Evolutionary conservation across 1,139 yeast species (phyloP).

Genomic region (Kurtzmaniella quercitrusa): DNA sequence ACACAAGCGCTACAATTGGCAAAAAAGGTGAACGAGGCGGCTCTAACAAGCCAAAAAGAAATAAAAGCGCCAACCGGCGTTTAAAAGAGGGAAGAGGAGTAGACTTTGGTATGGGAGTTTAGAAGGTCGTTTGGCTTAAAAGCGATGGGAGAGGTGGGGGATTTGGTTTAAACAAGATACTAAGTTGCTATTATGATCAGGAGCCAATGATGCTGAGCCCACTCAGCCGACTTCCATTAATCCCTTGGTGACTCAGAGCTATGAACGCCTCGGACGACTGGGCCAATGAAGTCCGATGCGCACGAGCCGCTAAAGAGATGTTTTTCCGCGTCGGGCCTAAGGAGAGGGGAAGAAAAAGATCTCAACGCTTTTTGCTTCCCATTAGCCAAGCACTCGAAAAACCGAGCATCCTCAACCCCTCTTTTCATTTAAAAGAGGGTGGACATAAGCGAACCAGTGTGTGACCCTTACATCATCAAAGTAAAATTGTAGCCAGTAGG

Average conservation of each 20-base stretch:
- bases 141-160: background rate
- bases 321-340: conserved; percentile 4
- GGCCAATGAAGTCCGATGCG: conserved; percentile 1
- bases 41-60: background rate
- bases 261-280: background rate
- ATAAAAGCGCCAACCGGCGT: conserved; percentile 4
- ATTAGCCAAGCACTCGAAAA: background rate
- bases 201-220: too few relatives aligned
- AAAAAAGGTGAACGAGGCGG: background rate
- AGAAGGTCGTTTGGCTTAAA: background rate
- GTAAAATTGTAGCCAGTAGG: background rate
- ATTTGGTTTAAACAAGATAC: background rate
- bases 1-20: background rate
- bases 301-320: background rate
- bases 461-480: background rate
- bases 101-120: background rate
- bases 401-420: background rate
- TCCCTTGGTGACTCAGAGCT: background rate
- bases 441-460: too few relatives aligned
- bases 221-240: too few relatives aligned
- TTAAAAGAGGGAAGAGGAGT: conserved; percentile 3
- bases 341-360: conserved; percentile 3
- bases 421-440: background rate
- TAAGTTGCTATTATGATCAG: too few relatives aligned
- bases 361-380: background rate